Evolutionary conservation across 169 alveolate species (phyloP).

Genomic region (Babesia caballi): DNA sequence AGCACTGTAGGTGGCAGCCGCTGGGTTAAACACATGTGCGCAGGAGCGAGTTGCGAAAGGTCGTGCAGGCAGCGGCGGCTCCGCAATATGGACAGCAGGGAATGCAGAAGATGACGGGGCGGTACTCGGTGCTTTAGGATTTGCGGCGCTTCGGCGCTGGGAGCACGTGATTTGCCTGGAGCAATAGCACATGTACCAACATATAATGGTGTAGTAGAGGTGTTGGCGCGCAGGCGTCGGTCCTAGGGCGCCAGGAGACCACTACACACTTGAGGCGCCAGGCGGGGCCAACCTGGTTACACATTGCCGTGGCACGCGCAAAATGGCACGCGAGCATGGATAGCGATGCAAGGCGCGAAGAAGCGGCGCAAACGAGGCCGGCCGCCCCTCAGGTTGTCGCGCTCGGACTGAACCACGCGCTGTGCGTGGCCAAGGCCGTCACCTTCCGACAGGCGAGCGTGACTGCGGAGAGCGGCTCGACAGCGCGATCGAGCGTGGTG

Average conservation of each 20-base stretch:
- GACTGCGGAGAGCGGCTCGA: not conserved
- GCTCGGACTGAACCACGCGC: slow-evolving; percentile 60
- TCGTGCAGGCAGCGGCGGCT: slow-evolving; percentile 40
- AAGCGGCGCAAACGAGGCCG: not conserved
- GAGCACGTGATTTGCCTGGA: no score
- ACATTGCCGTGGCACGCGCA: not conserved
- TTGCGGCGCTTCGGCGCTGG: no score
- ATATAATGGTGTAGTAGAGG: no score
- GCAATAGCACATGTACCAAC: no score
- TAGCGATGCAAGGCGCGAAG: not conserved
- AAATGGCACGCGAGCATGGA: not conserved
- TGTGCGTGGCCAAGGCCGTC: slow-evolving; percentile 39
- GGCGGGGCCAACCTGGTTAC: not conserved
- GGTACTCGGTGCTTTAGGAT: slow-evolving; percentile 59
- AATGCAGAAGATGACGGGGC: slow-evolving; percentile 32
- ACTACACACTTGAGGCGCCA: no score
- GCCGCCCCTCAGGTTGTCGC: slow-evolving; percentile 27
- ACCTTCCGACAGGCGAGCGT: not conserved
- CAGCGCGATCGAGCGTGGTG: not conserved
- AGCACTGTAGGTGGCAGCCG: slow-evolving; percentile 69
- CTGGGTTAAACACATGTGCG: not conserved
- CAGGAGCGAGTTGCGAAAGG: slow-evolving; percentile 50
- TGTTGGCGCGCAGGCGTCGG: no score
- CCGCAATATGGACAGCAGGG: slow-evolving; percentile 28
- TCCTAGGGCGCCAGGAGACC: no score